Conservation (phyloP, 1,284 basidiomycete species). For the Cutaneotrichosporon mucoides region DNA sequence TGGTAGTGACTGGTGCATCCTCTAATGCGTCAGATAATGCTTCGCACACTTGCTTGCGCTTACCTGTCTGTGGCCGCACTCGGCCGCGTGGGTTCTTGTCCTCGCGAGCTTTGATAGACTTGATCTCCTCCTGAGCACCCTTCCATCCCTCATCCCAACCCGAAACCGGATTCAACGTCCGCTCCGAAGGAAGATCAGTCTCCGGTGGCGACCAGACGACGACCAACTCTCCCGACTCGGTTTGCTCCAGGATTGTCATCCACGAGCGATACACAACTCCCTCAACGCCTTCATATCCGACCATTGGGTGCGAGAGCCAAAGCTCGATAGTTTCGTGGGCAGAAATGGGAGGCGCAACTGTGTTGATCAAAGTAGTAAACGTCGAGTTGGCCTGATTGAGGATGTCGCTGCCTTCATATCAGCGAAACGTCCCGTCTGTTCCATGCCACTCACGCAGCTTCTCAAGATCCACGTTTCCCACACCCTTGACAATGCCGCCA, state of each 20-base stretch:
- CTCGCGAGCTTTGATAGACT: slow-evolving; percentile 31
- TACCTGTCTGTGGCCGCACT: slow-evolving; percentile 20
- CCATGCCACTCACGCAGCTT: slow-evolving; percentile 59
- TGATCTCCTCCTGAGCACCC: slow-evolving; percentile 58
- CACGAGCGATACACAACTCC: slow-evolving; percentile 83
- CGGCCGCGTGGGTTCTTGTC: slow-evolving; percentile 33
- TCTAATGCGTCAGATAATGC: background rate
- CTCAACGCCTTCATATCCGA: slow-evolving; percentile 92
- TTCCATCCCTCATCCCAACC: slow-evolving; percentile 78
- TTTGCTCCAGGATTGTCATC: slow-evolving; percentile 80
- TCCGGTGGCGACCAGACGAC: slow-evolving; percentile 67
- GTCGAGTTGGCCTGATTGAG: slow-evolving; percentile 79
- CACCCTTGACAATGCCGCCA: slow-evolving; percentile 59
- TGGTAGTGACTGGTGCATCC: slow-evolving; percentile 70
- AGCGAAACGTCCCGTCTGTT: background rate
- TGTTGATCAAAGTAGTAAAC: slow-evolving; percentile 84
- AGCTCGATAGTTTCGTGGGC: slow-evolving; percentile 97
- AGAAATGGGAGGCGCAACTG: slow-evolving; percentile 94
- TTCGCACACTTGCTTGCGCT: background rate
- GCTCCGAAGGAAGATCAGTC: slow-evolving; percentile 55
- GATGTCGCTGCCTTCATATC: slow-evolving; percentile 69
- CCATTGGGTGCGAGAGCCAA: slow-evolving; percentile 93
- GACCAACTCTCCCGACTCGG: slow-evolving; percentile 84
- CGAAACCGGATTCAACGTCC: slow-evolving; percentile 67
- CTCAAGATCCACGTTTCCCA: slow-evolving; percentile 64